Evolutionary conservation across 2,329 filamentous ascomycete species (phyloP).

Genomic region (Tolypocladium cylindrosporum): DNA sequence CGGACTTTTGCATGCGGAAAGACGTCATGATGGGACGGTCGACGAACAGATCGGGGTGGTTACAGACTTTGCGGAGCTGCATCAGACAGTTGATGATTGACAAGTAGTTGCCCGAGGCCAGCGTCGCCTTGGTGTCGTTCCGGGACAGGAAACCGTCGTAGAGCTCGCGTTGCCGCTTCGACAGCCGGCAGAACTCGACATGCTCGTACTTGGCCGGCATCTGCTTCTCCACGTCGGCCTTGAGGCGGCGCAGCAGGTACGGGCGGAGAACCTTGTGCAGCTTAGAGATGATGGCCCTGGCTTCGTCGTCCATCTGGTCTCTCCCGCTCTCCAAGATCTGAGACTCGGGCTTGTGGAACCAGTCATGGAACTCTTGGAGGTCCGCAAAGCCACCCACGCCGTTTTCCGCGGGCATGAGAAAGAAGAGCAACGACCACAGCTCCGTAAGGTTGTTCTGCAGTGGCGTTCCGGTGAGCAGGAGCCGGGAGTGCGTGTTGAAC

Average conservation of each 20-base stretch:
- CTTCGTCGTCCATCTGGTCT: conserved; percentile 90
- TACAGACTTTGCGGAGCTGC: conserved; percentile 96
- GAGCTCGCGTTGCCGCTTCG: conserved; percentile 86
- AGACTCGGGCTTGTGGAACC: conserved; percentile 90
- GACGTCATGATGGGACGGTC: conserved; percentile 95
- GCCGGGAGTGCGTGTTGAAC: conserved; percentile 79
- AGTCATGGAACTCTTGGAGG: conserved; percentile 90
- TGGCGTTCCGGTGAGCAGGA: conserved; percentile 87
- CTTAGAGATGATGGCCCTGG: conserved; percentile 82
- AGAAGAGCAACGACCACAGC: conserved; percentile 93
- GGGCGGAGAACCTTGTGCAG: conserved; percentile 89
- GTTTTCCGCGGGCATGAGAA: conserved; percentile 85
- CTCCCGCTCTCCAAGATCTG: conserved; percentile 93
- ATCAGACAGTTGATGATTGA: conserved; percentile 98
- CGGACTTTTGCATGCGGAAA: conserved; percentile 79
- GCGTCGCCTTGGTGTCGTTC: conserved; percentile 77
- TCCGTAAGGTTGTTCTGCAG: conserved; percentile 96
- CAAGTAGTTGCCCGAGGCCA: conserved; percentile 89
- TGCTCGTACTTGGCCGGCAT: conserved; percentile 98
- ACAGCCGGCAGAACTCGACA: conserved; percentile 89
- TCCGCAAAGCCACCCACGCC: conserved; percentile 86
- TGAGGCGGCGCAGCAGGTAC: conserved; percentile 81
- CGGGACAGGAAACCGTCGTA: conserved; percentile 95
- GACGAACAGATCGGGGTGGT: conserved; percentile 94
- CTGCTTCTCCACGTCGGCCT: conserved; percentile 96